These are phyloP conservation scores for Lactarius tabidus DNA, from an alignment of 768 basidiomycete genomes.

Conservation along the genomic window DNA sequence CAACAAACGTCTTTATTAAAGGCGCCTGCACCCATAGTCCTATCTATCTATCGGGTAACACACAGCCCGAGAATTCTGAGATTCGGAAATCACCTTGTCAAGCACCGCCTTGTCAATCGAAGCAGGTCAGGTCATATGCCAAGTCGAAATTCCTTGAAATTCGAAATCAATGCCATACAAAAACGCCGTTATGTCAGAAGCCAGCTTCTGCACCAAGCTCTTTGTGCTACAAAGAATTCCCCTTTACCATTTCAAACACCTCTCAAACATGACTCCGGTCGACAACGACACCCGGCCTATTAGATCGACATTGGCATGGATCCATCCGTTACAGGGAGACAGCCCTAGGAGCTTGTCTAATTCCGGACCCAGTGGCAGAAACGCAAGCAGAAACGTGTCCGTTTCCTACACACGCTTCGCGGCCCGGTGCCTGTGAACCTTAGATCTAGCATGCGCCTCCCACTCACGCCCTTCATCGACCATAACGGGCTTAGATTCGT, in stretches of 20 bases:
- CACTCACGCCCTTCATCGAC: constrained; percentile 55
- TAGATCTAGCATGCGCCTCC: constrained; percentile 54
- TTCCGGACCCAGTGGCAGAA: not conserved
- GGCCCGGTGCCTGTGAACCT: constrained; percentile 49
- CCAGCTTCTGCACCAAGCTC: too few species aligned
- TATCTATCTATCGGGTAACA: not conserved
- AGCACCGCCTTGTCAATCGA: too few species aligned
- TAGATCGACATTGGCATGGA: too few species aligned
- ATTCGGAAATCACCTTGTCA: too few species aligned
- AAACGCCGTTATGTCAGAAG: too few species aligned
- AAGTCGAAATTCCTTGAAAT: too few species aligned
- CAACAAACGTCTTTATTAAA: not conserved
- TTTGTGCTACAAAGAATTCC: too few species aligned
- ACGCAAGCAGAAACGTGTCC: not conserved
- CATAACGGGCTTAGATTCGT: constrained; percentile 55
- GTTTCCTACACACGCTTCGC: constrained; percentile 19
- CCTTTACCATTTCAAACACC: too few species aligned
- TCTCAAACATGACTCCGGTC: too few species aligned
- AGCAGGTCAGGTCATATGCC: too few species aligned
- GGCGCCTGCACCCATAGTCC: not conserved
- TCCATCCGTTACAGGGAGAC: not conserved
- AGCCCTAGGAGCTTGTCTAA: not conserved
- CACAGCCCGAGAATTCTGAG: not conserved
- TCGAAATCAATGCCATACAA: too few species aligned
- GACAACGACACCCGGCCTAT: too few species aligned